These are phyloP conservation scores for Leccinum huronense DNA, from an alignment of 1,284 basidiomycete species.

Conservation along the genomic window DNA sequence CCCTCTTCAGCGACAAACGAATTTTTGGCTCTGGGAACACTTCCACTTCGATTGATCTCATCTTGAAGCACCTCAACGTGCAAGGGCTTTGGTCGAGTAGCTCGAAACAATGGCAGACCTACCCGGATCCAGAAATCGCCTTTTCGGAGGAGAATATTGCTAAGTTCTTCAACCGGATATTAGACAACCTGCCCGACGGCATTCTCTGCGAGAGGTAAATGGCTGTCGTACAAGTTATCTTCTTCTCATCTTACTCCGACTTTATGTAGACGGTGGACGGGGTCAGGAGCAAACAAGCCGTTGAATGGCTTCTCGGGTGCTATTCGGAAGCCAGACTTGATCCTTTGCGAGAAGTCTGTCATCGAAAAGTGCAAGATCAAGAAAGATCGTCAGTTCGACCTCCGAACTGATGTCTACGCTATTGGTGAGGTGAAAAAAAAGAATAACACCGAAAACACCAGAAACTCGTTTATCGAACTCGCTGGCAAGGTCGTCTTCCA, in stretches of 20 bases:
- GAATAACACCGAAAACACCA: background rate
- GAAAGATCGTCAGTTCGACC: background rate
- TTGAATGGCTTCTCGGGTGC: background rate
- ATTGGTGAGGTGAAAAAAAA: background rate
- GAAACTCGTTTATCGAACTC: background rate
- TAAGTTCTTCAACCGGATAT: background rate
- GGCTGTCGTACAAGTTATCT: background rate
- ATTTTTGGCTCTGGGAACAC: background rate
- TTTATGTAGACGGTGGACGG: background rate
- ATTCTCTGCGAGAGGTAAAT: background rate
- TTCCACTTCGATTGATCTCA: background rate
- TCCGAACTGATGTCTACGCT: background rate
- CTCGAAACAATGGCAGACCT: background rate
- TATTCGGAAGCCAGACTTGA: background rate
- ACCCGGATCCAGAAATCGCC: background rate
- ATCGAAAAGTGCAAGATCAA: background rate
- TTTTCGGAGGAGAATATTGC: background rate
- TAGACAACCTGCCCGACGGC: background rate
- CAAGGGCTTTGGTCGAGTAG: background rate
- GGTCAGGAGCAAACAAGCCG: background rate
- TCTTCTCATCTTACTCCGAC: background rate
- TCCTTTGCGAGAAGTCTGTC: background rate
- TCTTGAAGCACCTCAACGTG: background rate
- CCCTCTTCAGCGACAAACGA: background rate
- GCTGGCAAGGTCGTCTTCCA: background rate